Conservation (phyloP, 805 yeast genomes). For the Yarrowia alimentaria region DNA sequence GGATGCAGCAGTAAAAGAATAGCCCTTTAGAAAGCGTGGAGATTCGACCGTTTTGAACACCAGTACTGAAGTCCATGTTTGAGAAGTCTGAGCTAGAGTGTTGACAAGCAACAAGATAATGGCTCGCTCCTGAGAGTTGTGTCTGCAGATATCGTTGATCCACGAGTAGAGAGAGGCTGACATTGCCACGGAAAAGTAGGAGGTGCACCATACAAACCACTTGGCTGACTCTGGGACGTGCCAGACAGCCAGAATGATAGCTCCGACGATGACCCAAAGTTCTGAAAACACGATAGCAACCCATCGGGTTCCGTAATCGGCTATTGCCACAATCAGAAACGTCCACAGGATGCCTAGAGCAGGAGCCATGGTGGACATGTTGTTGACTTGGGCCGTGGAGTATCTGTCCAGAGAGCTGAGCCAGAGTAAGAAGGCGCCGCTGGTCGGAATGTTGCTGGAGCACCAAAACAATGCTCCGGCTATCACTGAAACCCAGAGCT, state of each 20-base stretch:
- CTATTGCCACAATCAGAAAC: constrained; percentile 35
- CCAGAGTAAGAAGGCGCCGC: constrained; percentile 4
- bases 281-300: constrained; percentile 54
- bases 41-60: constrained; percentile 43
- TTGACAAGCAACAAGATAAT: constrained; percentile 54
- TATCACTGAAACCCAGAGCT: constrained; percentile 54
- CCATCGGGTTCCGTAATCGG: constrained; percentile 49
- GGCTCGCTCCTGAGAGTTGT: constrained; percentile 54
- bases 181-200: constrained; percentile 59
- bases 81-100: constrained; percentile 51
- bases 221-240: constrained; percentile 52
- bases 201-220: constrained; percentile 60
- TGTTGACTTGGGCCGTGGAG: constrained; percentile 41
- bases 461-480: constrained; percentile 60
- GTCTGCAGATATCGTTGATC: constrained; percentile 57
- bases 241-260: constrained; percentile 56
- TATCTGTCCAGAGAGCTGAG: not conserved
- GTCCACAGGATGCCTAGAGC: constrained; percentile 52
- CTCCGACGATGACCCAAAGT: constrained; percentile 52
- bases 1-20: constrained; percentile 32
- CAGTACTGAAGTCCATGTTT: constrained; percentile 53
- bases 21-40: constrained; percentile 37
- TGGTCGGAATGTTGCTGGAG: constrained; percentile 37
- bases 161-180: constrained; percentile 60
- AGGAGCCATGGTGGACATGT: constrained; percentile 54